Evolutionary conservation across 2,329 filamentous ascomycete species (phyloP).

Genomic region (Cryphonectria radicalis): DNA sequence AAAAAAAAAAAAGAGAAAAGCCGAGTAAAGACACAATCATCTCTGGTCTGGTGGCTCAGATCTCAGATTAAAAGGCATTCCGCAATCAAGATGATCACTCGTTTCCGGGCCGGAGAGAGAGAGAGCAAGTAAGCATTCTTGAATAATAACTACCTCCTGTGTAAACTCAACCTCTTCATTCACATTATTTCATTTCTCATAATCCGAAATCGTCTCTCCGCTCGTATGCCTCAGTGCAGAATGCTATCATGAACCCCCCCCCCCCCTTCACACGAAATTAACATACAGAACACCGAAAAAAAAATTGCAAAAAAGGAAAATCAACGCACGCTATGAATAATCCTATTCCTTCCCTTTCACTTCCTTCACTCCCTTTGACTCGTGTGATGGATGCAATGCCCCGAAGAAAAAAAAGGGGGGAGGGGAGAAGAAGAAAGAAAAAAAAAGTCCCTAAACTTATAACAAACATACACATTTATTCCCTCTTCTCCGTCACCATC

Average conservation of each 20-base stretch:
- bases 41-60: too few relatives aligned
- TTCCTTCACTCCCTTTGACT: background rate
- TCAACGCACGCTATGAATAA: background rate
- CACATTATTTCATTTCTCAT: background rate
- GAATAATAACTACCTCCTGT: background rate
- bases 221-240: background rate
- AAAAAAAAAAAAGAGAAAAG: too few relatives aligned
- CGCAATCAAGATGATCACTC: background rate
- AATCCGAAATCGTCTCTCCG: background rate
- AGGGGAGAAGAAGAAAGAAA: too few relatives aligned
- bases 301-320: background rate
- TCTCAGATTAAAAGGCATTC: background rate
- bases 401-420: too few relatives aligned
- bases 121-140: background rate
- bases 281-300: background rate
- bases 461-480: background rate
- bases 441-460: background rate
- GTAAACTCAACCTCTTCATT: background rate
- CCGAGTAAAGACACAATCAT: background rate
- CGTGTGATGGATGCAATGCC: background rate
- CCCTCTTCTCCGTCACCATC: slow-evolving; percentile 29
- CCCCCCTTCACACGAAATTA: background rate
- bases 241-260: background rate
- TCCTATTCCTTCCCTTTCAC: background rate
- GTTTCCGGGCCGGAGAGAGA: background rate